A percentile compares a stretch with the other conserved stretches of the same genome.
phyloP scores from a whole-genome alignment of 305 asterid species.

The Nicotiana rustica region DNA sequence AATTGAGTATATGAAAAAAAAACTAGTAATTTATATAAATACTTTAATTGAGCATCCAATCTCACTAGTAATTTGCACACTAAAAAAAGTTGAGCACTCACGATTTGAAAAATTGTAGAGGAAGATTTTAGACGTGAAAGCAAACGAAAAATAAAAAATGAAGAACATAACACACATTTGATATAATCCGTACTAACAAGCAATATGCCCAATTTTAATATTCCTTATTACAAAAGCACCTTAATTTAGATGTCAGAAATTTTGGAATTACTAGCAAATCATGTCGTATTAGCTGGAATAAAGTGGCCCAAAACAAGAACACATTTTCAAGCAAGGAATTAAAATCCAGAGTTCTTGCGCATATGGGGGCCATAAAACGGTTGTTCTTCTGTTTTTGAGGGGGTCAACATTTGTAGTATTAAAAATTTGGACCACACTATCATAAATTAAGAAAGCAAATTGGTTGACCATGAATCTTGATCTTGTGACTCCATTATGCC shows the following conservation, averaged over 20 bases:
- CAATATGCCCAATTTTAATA: neutral
- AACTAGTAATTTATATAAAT: too few relatives aligned
- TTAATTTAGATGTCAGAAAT: neutral
- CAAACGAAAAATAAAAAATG: neutral
- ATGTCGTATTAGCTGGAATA: conserved; percentile 10
- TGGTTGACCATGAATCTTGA: conserved; percentile 39
- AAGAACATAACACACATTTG: neutral
- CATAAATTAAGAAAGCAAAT: neutral
- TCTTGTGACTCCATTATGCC: conserved; percentile 16
- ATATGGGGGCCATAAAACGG: conserved; percentile 23
- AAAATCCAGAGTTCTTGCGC: neutral
- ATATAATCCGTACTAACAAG: neutral
- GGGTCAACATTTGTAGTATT: conserved; percentile 25
- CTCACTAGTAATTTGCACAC: too few relatives aligned
- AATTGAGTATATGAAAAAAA: too few relatives aligned
- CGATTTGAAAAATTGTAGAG: too few relatives aligned
- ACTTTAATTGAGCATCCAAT: too few relatives aligned
- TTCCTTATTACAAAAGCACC: neutral
- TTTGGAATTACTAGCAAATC: conserved; percentile 10
- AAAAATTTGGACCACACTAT: conserved; percentile 33
- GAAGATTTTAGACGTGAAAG: neutral
- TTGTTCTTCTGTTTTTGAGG: neutral
- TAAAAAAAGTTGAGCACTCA: too few relatives aligned
- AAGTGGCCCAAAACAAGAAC: neutral
- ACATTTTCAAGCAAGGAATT: neutral